These are phyloP conservation scores for Rhizopus sp. DNA, from an alignment of 371 early-diverging fungal species.

Conservation along the genomic window DNA sequence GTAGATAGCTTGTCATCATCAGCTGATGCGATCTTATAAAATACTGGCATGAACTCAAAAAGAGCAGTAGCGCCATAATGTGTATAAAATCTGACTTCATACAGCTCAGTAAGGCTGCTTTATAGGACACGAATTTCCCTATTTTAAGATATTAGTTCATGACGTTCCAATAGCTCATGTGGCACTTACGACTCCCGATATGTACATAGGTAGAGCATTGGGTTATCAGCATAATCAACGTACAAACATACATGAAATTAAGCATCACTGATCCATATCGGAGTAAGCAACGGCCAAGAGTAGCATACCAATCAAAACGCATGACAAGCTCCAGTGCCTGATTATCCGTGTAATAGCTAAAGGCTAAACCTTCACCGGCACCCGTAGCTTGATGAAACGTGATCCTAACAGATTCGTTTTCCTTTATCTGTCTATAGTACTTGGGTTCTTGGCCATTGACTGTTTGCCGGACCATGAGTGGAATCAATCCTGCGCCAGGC, in stretches of 20 bases:
- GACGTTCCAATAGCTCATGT: neutral
- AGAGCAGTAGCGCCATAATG: slow-evolving; percentile 9
- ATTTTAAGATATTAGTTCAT: neutral
- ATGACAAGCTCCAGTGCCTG: slow-evolving; percentile 44
- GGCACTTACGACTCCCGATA: slow-evolving; percentile 10
- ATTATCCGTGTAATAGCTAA: slow-evolving; percentile 62
- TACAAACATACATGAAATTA: slow-evolving; percentile 48
- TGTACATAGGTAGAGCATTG: slow-evolving; percentile 7
- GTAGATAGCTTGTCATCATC: neutral
- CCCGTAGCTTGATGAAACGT: slow-evolving; percentile 29
- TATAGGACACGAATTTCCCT: slow-evolving; percentile 17
- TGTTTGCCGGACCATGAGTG: slow-evolving; percentile 52
- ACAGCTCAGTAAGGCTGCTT: slow-evolving; percentile 11
- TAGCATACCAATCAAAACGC: slow-evolving; percentile 63
- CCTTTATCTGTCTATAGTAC: slow-evolving; percentile 58
- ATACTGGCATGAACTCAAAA: slow-evolving; percentile 7
- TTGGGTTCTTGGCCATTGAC: slow-evolving; percentile 54
- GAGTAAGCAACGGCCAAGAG: slow-evolving; percentile 65
- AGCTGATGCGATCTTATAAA: neutral
- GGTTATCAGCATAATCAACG: slow-evolving; percentile 47
- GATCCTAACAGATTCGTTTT: slow-evolving; percentile 42
- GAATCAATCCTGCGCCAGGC: slow-evolving; percentile 26
- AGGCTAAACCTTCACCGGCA: slow-evolving; percentile 43
- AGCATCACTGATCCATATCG: slow-evolving; percentile 58
- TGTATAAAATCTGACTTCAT: slow-evolving; percentile 13